These are phyloP conservation scores for Phylloporus sp. DNA, from an alignment of 1,284 basidiomycete species.

Conservation along the genomic window DNA sequence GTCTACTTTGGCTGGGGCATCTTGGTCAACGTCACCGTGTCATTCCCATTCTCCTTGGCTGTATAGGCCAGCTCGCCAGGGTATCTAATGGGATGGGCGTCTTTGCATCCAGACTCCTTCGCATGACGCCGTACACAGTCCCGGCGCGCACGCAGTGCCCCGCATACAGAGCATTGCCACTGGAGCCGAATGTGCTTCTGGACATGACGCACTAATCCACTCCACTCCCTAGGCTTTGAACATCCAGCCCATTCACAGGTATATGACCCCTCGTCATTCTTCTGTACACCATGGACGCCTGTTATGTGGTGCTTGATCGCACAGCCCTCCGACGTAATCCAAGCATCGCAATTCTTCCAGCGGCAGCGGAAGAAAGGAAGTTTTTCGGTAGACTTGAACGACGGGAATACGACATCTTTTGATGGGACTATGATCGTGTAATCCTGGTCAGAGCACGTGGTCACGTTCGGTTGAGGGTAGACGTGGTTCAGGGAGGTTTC, in stretches of 20 bases:
- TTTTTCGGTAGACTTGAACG: neutral
- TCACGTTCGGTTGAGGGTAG: neutral
- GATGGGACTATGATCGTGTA: conserved; percentile 17
- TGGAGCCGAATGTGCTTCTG: conserved; percentile 23
- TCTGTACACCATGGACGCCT: conserved; percentile 18
- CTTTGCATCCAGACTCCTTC: conserved; percentile 12
- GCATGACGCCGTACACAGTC: conserved; percentile 30
- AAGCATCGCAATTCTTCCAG: conserved; percentile 26
- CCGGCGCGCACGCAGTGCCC: conserved; percentile 14
- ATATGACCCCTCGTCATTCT: neutral
- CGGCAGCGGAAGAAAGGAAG: conserved; percentile 27
- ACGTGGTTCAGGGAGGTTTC: neutral
- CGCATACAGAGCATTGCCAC: conserved; percentile 33
- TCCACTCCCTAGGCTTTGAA: conserved; percentile 5
- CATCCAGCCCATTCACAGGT: conserved; percentile 27
- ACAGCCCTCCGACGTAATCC: conserved; percentile 28
- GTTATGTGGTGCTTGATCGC: conserved; percentile 27
- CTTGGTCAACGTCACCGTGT: conserved; percentile 32
- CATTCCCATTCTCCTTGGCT: conserved; percentile 11
- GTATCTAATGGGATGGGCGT: conserved; percentile 17
- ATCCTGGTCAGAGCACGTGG: neutral
- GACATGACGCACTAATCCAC: conserved; percentile 29
- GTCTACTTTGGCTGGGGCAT: conserved; percentile 18
- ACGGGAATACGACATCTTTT: conserved; percentile 19
- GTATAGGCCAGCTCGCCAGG: conserved; percentile 30